Evolutionary conservation across 2,329 filamentous ascomycete genomes (phyloP), one percentile per base, ranked within the genome.

Genomic region (Colletotrichum horii): DNA sequence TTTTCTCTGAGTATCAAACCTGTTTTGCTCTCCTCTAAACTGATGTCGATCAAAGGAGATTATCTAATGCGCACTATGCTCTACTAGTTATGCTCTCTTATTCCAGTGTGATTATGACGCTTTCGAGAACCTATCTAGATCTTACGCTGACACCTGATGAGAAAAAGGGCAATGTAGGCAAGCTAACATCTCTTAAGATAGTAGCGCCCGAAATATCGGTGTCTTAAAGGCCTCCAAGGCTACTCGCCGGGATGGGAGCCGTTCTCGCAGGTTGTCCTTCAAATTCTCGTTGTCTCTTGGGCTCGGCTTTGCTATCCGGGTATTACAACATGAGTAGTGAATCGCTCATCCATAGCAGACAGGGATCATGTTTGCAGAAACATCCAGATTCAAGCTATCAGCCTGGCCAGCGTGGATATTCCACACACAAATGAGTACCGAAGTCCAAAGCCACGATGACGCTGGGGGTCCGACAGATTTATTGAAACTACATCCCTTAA

Each of bases 391-490:
- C 19, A n/a, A 48, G 19, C 9, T 7, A 48, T 4, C 38, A 48
- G 1, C 9, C n/a, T n/a, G 19, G 0, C 0, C 38, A 12, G 9
- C 0, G 0, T 48, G 5, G 0, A 2, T n/a, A 0, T 22, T 22
- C 38, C 0, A 48, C 19, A 22, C 19, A 48, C 1, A n/a, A n/a
- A n/a, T 4, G 11, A 38, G 36, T 16, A 0, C 36, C 1, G 1
- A 16, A 38, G 15, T 38, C 0, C 15, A 19, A 38, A 8, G 36
- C 15, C 15, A 38, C 15, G 15, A 38, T 38, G 36, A 1, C 16
- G 8, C 38, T n/a, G 16, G 4, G 1, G 8, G 19, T 4, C 9
- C 16, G 16, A 11, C 16, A n/a, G 9, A 3, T 48, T 12, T n/a
- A 12, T 22, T 48, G 38, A 48, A 2, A n/a, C 9, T 48, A 1